Evolutionary conservation across 495 filamentous ascomycete genomes (phyloP), one percentile per base, ranked within the genome.

Genomic region (Neurospora sublineolata): DNA sequence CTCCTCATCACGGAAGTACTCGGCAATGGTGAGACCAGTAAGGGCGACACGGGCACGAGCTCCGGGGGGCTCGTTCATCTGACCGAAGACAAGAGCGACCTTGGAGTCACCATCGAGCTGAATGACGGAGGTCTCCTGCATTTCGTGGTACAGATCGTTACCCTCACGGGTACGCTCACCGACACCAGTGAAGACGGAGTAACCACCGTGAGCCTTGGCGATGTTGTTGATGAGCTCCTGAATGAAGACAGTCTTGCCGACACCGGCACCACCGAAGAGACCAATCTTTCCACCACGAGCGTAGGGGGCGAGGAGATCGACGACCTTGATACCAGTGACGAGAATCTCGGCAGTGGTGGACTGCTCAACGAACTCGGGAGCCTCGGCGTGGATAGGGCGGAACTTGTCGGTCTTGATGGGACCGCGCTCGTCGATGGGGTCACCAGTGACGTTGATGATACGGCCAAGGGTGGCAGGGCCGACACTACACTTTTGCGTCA

Each of bases 141-240:
- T 99, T 92, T 99, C 95, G 88, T 99, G 96, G 91, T 99, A 99
- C 89, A 99, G 86, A 91, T 99, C 95, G 90, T 99, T 99, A 90
- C 95, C 95, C 90, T 99, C 95, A 91, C 95, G 95, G 80, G 95
- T 99, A 88, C 95, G 95, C 92, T 99, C 95, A 80, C 95, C 95
- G 84, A 99, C 95, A 93, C 95, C 95, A 82, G 93, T 97, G 91
- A 99, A 99, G 79, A 99, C 96, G 76, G 95, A 99, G 92, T 96
- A 99, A 94, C 95, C 95, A 95, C 95, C 96, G 87, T 99, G 95
- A 79, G 95, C 95, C 90, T 99, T 99, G 86, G 95, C 95, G 80
- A 99, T 97, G 90, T 99, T 99, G 93, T 99, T 99, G 82, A 99
- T 99, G 81, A 99, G 86, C 87, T 99, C 95, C 89, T 99, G 95